Base-by-base conservation (phyloP, 129 eudicot genomes). In the Calendula officinalis region DNA sequence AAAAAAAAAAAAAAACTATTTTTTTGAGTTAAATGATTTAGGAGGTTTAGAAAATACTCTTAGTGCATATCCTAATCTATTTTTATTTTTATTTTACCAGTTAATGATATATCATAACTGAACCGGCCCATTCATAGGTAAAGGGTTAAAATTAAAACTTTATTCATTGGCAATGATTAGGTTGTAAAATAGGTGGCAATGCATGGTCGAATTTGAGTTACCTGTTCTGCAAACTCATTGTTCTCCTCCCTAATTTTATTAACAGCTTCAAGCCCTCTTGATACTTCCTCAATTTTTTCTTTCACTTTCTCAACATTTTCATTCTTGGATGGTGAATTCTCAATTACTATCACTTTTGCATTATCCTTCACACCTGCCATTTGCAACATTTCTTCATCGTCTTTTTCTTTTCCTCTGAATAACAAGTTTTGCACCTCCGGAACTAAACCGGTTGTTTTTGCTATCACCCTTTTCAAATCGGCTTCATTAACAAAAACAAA, bases 331-430 rank as follows among this genome's bases (percentile, higher is more conserved):
- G 64, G 48, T 17, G 60, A 15, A 16, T 71, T 75, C 76, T 85
- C 95, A 74, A 73, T 79, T 36, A 88, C 56, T 40, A 85, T 72
- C 5, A 92, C 53, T 72, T 88, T 83, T 12, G 98, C 74, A 58
- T 78, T 75, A 34, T 88, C 81, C 80, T 83, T 92, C 44, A 92
- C 72, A 38, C 98, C 98, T 1, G 79, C 95, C 76, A 61, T 45
- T 15, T 77, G 69, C 77, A 92, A 63, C 50, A 27, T 4, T 46
- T 78, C 91, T 7, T 71, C 38, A 50, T 92, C 95, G 41, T 75
- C 91, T 42, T 77, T 86, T 76, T 83, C 95, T 68, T 82, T 88
- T 64, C 95, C 96, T 74, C 87, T 70, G 71, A 92, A 85, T 47
- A 85, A 73, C 62, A 92, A 57, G 42, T 78, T 85, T 66, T 76